A percentile compares a stretch with the other conserved stretches of the same genome.
Evolutionary conservation across 805 yeast genomes (phyloP).

Genomic region (Ogataea methanolica): DNA sequence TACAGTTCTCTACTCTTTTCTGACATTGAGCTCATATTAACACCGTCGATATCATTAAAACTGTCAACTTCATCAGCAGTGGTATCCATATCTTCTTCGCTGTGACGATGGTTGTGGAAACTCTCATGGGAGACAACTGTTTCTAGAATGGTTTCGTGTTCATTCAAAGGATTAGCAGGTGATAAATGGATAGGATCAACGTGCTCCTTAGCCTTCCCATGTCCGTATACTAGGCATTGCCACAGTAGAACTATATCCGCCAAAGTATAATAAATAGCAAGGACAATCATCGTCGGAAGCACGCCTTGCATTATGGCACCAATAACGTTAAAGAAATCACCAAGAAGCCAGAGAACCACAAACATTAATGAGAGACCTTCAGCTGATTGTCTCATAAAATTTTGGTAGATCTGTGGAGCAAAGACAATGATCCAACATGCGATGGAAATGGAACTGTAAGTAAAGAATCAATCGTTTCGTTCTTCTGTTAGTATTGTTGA

Average conservation of each 20-base stretch:
- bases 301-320: constrained; percentile 91
- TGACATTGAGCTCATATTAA: constrained; percentile 13
- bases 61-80: constrained; percentile 22
- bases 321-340: constrained; percentile 88
- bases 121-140: constrained; percentile 47
- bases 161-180: constrained; percentile 82
- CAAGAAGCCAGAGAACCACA: constrained; percentile 86
- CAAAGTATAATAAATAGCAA: constrained; percentile 87
- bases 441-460: constrained; percentile 69
- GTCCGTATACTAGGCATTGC: constrained; percentile 81
- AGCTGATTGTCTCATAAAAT: constrained; percentile 76
- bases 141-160: constrained; percentile 56
- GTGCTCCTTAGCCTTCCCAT: constrained; percentile 38
- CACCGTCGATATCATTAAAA: constrained; percentile 30
- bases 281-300: constrained; percentile 87
- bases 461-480: neutral
- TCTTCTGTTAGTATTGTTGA: neutral
- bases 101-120: constrained; percentile 7
- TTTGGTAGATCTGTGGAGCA: constrained; percentile 95
- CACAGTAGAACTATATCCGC: constrained; percentile 82
- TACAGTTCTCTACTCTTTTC: constrained; percentile 22
- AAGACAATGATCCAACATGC: constrained; percentile 98
- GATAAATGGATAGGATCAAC: constrained; percentile 77
- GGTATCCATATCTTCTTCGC: constrained; percentile 26
- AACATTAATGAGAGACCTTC: constrained; percentile 88